Evolutionary conservation across 345 rosid genomes (phyloP), one percentile per base, ranked within the genome.

Genomic region (Populus ilicifolia): DNA sequence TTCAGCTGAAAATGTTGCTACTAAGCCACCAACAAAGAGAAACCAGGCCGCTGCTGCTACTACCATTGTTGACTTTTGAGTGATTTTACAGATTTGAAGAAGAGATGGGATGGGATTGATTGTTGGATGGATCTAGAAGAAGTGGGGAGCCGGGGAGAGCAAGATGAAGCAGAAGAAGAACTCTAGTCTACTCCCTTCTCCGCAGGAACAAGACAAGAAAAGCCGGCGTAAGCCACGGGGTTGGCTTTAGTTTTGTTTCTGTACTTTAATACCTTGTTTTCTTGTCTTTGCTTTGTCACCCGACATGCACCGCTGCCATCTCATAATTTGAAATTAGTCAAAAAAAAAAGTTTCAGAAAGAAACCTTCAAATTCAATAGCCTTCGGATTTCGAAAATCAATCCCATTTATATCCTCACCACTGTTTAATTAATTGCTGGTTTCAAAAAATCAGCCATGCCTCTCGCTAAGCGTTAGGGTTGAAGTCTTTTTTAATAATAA

Each of bases 201-300:
- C 44, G 39, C 71, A 75, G 62, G 62, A 61, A 77, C 73, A 80
- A 74, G 85, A 84, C 81, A 77, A 83, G 68, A 76, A 39, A 27
- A 35, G 84, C 85, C 88, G 85, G 88, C 86, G 84, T 62, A 48
- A 69, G 83, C 33, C 33, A 75, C 77, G 86, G 85, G 70, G 25
- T 77, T 73, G 64, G 46, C 12, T 69, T 20, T 39, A 39, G 63
- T 52, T 48, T 35, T 78, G 62, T 48, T 61, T 23, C 20, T 5
- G 39, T 66, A 67, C 35, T 27, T 59, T 75, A 27, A 56, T 78
- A 13, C 50, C 50, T 46, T 46, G 50, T 46, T 46, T 46, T 46
- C 17, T 46, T 12, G 50, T 14, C 50, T 46, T 14, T 46, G 50
- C 17, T 46, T 14, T 46, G 50, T 46, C 50, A 46, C 50, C 12